Base-by-base conservation (phyloP, 2,329 filamentous ascomycete species). In the Penicillium sp. region DNA sequence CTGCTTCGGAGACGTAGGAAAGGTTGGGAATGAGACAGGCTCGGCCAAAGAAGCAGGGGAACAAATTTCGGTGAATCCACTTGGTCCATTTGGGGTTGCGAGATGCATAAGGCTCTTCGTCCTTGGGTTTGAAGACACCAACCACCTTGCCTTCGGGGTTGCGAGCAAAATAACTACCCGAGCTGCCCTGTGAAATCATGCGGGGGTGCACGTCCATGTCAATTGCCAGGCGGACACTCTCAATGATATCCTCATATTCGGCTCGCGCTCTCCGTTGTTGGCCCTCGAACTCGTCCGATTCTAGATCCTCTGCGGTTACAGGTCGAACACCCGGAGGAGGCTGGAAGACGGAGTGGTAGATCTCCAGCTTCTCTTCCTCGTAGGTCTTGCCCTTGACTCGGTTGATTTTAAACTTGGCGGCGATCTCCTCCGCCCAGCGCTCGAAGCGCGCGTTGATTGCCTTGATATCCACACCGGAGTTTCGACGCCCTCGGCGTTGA, bases 51-150 rank as follows among this genome's bases (percentile, higher is more conserved):
- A 89, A 96, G 74, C 95, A 98, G 7, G 93, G 93, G 61, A 98
- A 97, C 57, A 98, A 69, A 68, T 98, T 98, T 56, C 93, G 81
- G 70, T 98, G 93, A 75, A 98, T 91, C 93, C 93, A 98, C 73
- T 98, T 98, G 61, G 95, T 97, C 92, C 92, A 97, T 70, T 98
- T 98, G 5, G 93, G 93, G 66, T 98, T 98, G 60, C 89, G 87
- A 28, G 89, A 93, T 1, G 93, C 93, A 66, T 96, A 98, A 0
- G 93, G 93, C 70, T 98, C 95, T 73, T 98, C 93, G 62, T 98
- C 93, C 73, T 98, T 98, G 37, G 93, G 93, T 70, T 98, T 98
- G 75, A 98, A 98, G 4, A 98, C 93, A 31, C 91, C 93, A 3
- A 98, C 89, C 13, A 96, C 89, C 74, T 95, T 96, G 44, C 93